Evolutionary conservation across 352 stramenopile genomes (phyloP).

Genomic region (Globisporangium alternatum): DNA sequence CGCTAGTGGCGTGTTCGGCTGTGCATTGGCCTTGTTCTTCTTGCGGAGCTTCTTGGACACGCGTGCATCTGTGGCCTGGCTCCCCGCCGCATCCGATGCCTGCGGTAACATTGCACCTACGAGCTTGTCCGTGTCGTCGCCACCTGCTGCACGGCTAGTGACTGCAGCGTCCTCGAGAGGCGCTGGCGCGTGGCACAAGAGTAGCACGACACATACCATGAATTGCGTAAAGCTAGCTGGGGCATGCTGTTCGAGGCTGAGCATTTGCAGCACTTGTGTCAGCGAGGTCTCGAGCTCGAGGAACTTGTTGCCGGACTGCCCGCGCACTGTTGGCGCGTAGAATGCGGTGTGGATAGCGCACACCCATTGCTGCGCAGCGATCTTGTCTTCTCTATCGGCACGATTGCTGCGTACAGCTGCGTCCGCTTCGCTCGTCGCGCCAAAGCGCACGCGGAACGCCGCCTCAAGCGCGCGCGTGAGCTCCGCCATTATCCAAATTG

Average conservation of each 20-base stretch:
- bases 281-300: constrained; percentile 46
- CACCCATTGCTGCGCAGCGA: constrained; percentile 20
- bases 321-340: constrained; percentile 21
- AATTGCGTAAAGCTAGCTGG: constrained; percentile 31
- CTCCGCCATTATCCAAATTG: constrained; percentile 3
- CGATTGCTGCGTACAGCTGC: not conserved
- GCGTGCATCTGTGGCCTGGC: not conserved
- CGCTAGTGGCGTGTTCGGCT: constrained; percentile 51
- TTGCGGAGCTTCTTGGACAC: constrained; percentile 12
- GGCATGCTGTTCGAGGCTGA: not conserved
- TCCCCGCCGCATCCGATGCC: not conserved
- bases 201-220: constrained; percentile 34
- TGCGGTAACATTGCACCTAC: not conserved
- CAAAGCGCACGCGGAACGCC: not conserved
- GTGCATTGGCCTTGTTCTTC: constrained; percentile 28
- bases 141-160: not conserved
- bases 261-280: constrained; percentile 21
- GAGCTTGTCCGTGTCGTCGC: not conserved
- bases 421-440: not conserved
- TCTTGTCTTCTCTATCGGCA: not conserved
- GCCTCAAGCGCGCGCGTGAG: constrained; percentile 7
- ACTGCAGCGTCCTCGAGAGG: not conserved
- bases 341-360: constrained; percentile 30
- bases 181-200: constrained; percentile 25
- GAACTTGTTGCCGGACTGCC: constrained; percentile 40